Base-by-base conservation (phyloP, 495 filamentous ascomycete genomes). In the Cairneyella variabilis region DNA sequence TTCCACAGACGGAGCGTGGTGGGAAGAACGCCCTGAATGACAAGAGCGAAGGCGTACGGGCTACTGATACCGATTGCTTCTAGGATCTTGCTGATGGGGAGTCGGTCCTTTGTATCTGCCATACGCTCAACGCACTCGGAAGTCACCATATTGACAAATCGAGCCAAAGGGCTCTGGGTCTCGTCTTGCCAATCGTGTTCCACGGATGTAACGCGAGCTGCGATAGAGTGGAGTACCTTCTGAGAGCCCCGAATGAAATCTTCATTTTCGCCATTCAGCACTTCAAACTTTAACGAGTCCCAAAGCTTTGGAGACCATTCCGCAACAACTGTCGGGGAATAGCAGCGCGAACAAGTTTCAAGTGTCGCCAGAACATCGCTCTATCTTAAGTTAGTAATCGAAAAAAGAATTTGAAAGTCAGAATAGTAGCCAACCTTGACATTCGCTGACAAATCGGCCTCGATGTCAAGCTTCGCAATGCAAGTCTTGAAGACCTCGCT, bases 231-330 rank as follows among this genome's bases (percentile, higher is more conserved):
- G 27, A 82, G 64, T 17, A 77, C 71, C 4, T 74, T 66, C 6
- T 78, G 57, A 8, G 77, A 72, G 3, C 64, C 71, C 37, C 72
- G 64, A 12, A 78, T 74, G 5, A 66, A 73, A 21, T 79, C 76
- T 40, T 73, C 72, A 25, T 75, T 67, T 46, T 77, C 75, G 4
- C 76, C 76, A 40, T 80, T 80, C 42, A 73, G 74, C n/a, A 82
- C 71, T 48, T 82, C 78, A 51, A 78, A 82, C 55, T 82, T 80
- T 37, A 82, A 68, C 1, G 72, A 71, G 37, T 70, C 67, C 78
- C 78, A 82, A 40, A 79, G 66, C 45, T 73, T 73, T 28, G 67
- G 56, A 18, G 68, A 61, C 39, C 70, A 64, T 11, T 74, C 68
- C 4, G 69, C 64, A 4, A 79, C 46, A 10, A 71, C 63, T 0